Evolutionary conservation across 179 eudicot genomes (phyloP).

Genomic region (Beta corolliflora): DNA sequence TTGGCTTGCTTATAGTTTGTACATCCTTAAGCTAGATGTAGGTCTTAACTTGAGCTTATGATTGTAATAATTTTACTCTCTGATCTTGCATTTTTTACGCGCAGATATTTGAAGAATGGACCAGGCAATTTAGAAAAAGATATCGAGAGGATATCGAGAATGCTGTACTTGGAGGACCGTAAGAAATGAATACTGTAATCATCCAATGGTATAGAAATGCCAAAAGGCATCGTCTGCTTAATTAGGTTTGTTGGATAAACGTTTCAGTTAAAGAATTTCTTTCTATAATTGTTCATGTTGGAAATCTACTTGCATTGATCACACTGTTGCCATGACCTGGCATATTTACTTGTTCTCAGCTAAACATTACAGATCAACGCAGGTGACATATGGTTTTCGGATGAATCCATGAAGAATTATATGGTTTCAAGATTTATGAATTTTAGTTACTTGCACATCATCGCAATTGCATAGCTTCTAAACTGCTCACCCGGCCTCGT

Average conservation of each 20-base stretch:
- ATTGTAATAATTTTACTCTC: neutral
- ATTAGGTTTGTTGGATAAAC: conserved; percentile 1
- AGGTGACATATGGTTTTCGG: neutral
- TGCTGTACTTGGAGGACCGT: conserved; percentile 97
- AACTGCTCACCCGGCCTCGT: no score
- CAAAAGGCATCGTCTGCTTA: neutral
- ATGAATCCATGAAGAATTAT: neutral
- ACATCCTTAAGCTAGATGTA: neutral
- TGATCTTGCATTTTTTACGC: neutral
- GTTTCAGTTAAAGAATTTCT: neutral
- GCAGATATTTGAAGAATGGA: conserved; percentile 85
- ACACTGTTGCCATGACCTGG: neutral
- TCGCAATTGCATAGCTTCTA: neutral
- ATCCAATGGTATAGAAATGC: conserved; percentile 14
- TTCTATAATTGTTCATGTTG: conserved; percentile 12
- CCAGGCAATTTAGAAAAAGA: conserved; percentile 91
- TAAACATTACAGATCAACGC: neutral
- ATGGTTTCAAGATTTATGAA: neutral
- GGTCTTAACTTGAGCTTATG: neutral
- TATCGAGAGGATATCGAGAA: conserved; percentile 92
- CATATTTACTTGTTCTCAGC: conserved; percentile 9
- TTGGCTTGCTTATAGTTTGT: neutral
- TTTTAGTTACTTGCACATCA: neutral
- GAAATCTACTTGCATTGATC: conserved; percentile 15
- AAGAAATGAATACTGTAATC: conserved; percentile 10